These are phyloP conservation scores for Sporopachydermia quercuum DNA, from an alignment of 805 yeast genomes.

Conservation along the genomic window DNA sequence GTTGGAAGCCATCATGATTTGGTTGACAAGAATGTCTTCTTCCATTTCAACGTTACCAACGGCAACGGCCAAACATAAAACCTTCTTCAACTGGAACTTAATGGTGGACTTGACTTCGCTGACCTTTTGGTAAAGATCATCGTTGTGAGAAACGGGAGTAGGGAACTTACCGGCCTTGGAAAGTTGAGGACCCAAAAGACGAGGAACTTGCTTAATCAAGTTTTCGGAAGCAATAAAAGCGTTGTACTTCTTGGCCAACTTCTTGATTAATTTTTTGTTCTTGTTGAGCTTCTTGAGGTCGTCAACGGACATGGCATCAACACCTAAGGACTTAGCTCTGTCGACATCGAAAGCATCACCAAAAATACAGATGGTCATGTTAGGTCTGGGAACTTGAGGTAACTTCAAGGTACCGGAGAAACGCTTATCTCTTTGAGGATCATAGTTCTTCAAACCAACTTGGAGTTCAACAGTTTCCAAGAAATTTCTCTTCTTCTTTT, in stretches of 20 bases:
- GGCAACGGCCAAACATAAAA: slow-evolving; percentile 98
- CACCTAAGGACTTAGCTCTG: slow-evolving; percentile 99
- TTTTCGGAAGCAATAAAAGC: slow-evolving; percentile 99
- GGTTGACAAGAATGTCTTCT: slow-evolving; percentile 90
- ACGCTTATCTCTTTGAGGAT: slow-evolving; percentile 99
- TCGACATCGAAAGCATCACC: slow-evolving; percentile 99
- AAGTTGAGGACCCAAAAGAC: slow-evolving; percentile 99
- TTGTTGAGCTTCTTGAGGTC: slow-evolving; percentile 99
- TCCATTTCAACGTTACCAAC: slow-evolving; percentile 99
- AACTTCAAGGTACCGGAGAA: slow-evolving; percentile 98
- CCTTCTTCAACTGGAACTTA: slow-evolving; percentile 99
- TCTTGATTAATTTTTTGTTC: slow-evolving; percentile 99
- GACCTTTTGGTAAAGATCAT: slow-evolving; percentile 91
- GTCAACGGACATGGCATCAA: slow-evolving; percentile 99
- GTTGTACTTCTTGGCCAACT: slow-evolving; percentile 99
- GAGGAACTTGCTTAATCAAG: slow-evolving; percentile 98
- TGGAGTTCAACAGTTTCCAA: slow-evolving; percentile 99
- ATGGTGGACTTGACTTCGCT: slow-evolving; percentile 97
- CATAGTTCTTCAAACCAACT: slow-evolving; percentile 99
- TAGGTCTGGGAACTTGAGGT: slow-evolving; percentile 99
- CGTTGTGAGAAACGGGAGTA: slow-evolving; percentile 99
- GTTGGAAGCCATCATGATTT: slow-evolving; percentile 97
- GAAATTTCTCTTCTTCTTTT: slow-evolving; percentile 99
- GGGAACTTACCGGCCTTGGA: slow-evolving; percentile 99
- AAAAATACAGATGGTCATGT: slow-evolving; percentile 99